phyloP scores from a whole-genome alignment of 305 asterid species.

The Fraxinus nigra region DNA sequence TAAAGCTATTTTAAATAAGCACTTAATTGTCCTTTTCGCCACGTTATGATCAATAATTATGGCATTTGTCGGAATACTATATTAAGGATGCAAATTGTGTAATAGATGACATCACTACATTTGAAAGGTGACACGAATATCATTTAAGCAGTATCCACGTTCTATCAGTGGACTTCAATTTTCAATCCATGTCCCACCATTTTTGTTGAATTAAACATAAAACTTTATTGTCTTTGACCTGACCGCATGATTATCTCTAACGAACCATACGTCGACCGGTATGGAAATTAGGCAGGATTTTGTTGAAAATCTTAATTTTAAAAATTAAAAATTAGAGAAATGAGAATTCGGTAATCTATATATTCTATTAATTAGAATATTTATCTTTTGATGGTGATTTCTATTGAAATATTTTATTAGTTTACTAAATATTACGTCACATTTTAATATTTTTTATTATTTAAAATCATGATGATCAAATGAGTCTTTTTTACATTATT shows the following conservation, averaged over 20 bases:
- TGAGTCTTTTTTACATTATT: too few species aligned
- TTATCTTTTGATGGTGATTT: background rate
- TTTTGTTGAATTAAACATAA: background rate
- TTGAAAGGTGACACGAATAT: background rate
- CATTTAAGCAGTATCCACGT: slow-evolving; percentile 14
- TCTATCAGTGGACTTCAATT: background rate
- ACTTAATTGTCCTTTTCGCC: background rate
- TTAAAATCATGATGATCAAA: too few species aligned
- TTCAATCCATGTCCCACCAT: background rate
- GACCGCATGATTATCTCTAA: background rate
- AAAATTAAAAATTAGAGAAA: background rate
- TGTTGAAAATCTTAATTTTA: background rate
- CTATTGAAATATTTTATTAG: too few species aligned
- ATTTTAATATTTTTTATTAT: too few species aligned
- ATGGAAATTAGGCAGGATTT: background rate
- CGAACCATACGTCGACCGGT: background rate
- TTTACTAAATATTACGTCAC: background rate
- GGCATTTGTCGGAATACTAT: background rate
- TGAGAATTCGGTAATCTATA: background rate
- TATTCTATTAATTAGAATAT: too few species aligned
- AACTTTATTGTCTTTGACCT: background rate
- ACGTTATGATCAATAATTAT: background rate
- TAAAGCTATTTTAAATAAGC: background rate
- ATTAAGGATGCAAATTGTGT: background rate
- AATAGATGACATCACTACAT: background rate